Conservation (phyloP, 768 basidiomycete genomes). For the Pleurotus salmoneostramineus region DNA sequence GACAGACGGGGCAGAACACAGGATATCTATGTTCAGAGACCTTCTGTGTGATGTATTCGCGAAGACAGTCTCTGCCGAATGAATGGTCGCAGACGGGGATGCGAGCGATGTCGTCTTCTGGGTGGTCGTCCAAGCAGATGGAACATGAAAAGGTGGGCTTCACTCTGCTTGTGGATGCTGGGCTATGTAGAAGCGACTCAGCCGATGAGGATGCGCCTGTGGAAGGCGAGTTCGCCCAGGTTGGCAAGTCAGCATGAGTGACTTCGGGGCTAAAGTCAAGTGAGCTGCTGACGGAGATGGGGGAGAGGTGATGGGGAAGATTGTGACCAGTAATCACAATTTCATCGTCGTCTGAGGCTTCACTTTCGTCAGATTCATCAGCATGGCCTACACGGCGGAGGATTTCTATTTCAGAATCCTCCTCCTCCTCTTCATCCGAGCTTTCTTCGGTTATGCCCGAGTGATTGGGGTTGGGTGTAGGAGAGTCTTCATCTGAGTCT, state of each 20-base stretch:
- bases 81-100: conserved; percentile 38
- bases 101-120: conserved; percentile 35
- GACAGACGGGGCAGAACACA: conserved; percentile 48
- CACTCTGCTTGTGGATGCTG: conserved; percentile 27
- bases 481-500: too few relatives aligned
- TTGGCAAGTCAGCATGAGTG: background rate
- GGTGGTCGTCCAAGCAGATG: conserved; percentile 43
- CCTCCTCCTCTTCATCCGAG: too few relatives aligned
- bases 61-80: conserved; percentile 45
- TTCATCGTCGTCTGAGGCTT: conserved; percentile 10
- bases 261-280: background rate
- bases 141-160: conserved; percentile 39
- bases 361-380: conserved; percentile 24
- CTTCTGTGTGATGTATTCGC: conserved; percentile 27
- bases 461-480: too few relatives aligned
- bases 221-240: background rate
- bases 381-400: too few relatives aligned
- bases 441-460: too few relatives aligned
- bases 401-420: too few relatives aligned
- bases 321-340: background rate
- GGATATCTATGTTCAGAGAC: conserved; percentile 45
- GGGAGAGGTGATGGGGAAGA: conserved; percentile 5
- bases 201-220: conserved; percentile 9
- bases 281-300: background rate
- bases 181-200: conserved; percentile 18